Conservation (phyloP, 108 stramenopile species). For the Pseudonitzschia delicatissima region DNA sequence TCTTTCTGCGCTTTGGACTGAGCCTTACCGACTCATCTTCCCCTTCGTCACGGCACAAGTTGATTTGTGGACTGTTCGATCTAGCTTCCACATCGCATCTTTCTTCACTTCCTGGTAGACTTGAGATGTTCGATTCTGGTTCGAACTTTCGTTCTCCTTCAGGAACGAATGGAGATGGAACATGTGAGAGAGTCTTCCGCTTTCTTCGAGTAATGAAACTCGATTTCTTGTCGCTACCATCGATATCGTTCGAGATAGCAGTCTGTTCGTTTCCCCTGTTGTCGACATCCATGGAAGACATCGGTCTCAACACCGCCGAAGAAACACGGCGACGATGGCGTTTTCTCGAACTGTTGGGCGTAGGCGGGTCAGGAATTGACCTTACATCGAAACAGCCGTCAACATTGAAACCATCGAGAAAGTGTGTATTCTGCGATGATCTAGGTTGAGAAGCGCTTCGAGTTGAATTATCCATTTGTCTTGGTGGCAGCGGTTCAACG, state of each 20-base stretch:
- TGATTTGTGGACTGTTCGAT: constrained; percentile 7
- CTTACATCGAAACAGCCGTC: constrained; percentile 30
- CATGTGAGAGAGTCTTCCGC: constrained; percentile 25
- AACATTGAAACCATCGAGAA: constrained; percentile 37
- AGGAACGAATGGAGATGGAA: constrained; percentile 19
- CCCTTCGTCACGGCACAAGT: constrained; percentile 18
- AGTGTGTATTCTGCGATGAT: constrained; percentile 18
- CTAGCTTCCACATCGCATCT: background rate
- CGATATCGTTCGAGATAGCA: background rate
- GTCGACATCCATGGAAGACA: constrained; percentile 10
- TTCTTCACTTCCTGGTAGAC: background rate
- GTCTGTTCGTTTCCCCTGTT: constrained; percentile 5
- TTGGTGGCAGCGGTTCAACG: background rate
- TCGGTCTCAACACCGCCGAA: constrained; percentile 8
- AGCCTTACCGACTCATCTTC: background rate
- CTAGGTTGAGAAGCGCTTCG: constrained; percentile 5
- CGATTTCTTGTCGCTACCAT: background rate
- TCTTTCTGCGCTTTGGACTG: constrained; percentile 26
- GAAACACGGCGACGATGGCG: constrained; percentile 33
- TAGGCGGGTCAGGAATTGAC: constrained; percentile 38
- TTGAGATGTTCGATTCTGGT: background rate
- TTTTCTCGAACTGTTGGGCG: constrained; percentile 16
- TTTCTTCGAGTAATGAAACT: constrained; percentile 1
- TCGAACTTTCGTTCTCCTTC: background rate
- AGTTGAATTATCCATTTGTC: background rate